Evolutionary conservation across 495 filamentous ascomycete genomes (phyloP).

Genomic region (Tetracladium marchalianum): DNA sequence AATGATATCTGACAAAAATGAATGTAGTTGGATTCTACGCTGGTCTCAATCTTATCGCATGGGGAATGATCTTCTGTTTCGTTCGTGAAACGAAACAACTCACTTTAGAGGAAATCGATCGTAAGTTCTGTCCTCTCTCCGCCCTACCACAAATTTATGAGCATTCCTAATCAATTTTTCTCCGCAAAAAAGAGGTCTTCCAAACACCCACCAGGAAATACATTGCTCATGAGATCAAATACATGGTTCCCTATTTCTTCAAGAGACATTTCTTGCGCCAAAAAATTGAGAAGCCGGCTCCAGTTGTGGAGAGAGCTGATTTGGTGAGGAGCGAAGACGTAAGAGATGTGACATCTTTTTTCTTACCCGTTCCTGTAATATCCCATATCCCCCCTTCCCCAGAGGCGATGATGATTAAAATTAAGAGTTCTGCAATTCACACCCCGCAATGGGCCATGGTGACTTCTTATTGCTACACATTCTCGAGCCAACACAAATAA

Average conservation of each 20-base stretch:
- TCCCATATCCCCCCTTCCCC: slow-evolving; percentile 3
- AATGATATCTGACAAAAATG: too few species aligned
- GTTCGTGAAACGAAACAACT: slow-evolving; percentile 45
- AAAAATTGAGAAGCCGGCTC: slow-evolving; percentile 33
- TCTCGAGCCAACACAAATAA: slow-evolving; percentile 11
- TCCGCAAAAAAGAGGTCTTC: slow-evolving; percentile 27
- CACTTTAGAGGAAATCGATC: slow-evolving; percentile 31
- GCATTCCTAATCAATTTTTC: slow-evolving; percentile 25
- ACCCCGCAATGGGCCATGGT: slow-evolving; percentile 20
- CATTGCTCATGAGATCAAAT: slow-evolving; percentile 34
- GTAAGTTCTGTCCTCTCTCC: not conserved
- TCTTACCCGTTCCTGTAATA: slow-evolving; percentile 5
- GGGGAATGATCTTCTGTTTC: slow-evolving; percentile 43
- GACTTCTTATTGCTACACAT: slow-evolving; percentile 25
- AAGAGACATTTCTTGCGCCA: slow-evolving; percentile 41
- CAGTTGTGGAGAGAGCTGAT: slow-evolving; percentile 6
- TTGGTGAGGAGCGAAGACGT: not conserved
- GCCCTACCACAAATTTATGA: slow-evolving; percentile 39
- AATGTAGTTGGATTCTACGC: slow-evolving; percentile 53
- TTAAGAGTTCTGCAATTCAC: slow-evolving; percentile 49
- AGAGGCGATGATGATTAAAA: slow-evolving; percentile 34
- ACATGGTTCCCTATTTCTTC: slow-evolving; percentile 34
- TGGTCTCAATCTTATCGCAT: slow-evolving; percentile 46
- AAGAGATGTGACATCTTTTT: not conserved
- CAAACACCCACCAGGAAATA: slow-evolving; percentile 40